phyloP scores from a whole-genome alignment of 345 rosid species.

The Cardamine chenopodiifolia region DNA sequence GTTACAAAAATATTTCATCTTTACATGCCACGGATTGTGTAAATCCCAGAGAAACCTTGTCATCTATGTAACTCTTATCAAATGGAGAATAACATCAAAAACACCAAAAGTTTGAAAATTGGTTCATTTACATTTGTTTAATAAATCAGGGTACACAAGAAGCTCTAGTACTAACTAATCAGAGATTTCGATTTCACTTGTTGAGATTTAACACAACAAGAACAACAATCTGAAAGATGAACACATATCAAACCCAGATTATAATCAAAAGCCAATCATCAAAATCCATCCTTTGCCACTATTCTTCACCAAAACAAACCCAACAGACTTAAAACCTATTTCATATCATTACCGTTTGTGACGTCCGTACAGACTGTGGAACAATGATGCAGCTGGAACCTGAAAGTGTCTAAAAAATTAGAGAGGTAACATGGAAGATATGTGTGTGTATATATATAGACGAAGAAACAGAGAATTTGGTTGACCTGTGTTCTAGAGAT shows the following conservation, averaged over 20 bases:
- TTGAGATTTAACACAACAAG: neutral
- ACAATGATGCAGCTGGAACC: conserved; percentile 50
- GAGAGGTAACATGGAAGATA: neutral
- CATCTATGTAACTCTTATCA: neutral
- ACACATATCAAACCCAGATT: neutral
- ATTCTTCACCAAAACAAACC: neutral
- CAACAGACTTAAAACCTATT: neutral
- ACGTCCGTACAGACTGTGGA: conserved; percentile 35
- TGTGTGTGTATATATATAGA: neutral
- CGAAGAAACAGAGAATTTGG: conserved; percentile 10
- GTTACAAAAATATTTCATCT: neutral
- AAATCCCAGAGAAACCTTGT: neutral
- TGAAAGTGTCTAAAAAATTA: conserved; percentile 34
- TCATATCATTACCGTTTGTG: conserved; percentile 59
- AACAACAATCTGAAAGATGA: neutral
- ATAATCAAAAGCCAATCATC: conserved; percentile 1
- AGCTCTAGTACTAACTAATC: neutral
- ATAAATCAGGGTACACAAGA: neutral
- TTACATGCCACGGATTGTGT: neutral
- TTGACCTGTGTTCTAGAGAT: conserved; percentile 39
- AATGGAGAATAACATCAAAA: neutral
- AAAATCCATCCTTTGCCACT: conserved; percentile 18
- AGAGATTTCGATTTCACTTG: neutral
- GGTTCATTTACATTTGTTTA: neutral
- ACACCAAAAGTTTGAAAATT: neutral